Base-by-base conservation (phyloP, 768 basidiomycete genomes). In the Cubamyces sp. region DNA sequence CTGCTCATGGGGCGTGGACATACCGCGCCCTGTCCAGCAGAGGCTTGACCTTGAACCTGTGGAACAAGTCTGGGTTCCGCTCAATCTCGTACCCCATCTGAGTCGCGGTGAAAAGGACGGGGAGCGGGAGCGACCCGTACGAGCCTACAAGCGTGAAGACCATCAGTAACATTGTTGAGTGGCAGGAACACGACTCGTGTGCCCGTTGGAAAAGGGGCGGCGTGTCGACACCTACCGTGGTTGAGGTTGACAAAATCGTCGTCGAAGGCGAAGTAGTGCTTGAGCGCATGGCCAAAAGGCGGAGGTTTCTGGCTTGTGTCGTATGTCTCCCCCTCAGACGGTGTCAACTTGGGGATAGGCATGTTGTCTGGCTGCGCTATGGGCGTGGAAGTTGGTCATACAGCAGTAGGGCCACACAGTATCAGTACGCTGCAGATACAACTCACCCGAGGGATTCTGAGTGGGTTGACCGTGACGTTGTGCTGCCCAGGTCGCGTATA, bases 241-340 rank as follows among this genome's bases (percentile, higher is more conserved):
- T 91, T 90, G 49, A 91, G 73, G 66, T 89, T 87, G 51, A 86
- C 69, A 60, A 88, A 89, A 42, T 78, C 76, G 5, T 84, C 77
- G 43, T 85, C 82, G 23, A 90, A 79, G 21, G 76, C 78, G 57
- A 82, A 90, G 54, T 83, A 81, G 48, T 81, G 79, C 56, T 78
- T 81, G 66, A 83, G 70, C 5, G 73, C 75, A 66, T 84, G 85
- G 0, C 89, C 89, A 50, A 90, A 88, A 1, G 74, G 59, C 15
- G 84, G 81, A 0, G 78, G 78, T 21, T 66, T 42, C 28, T 49
- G 25, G 40, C 43, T 62, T n/a, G 59, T 53, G 45, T 72, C 69
- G 54, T 69, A 72, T 0, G 64, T 63, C 49, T 64, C 63, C 1
- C 63, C 59, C 3, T 54, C 28, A 11, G 25, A 37, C 3, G 63